Percentiles rank a stretch among this genome's conserved stretches.
These are phyloP conservation scores for Chalaropsis thielavioides DNA, from an alignment of 2,329 filamentous ascomycete genomes.

Conservation along the genomic window DNA sequence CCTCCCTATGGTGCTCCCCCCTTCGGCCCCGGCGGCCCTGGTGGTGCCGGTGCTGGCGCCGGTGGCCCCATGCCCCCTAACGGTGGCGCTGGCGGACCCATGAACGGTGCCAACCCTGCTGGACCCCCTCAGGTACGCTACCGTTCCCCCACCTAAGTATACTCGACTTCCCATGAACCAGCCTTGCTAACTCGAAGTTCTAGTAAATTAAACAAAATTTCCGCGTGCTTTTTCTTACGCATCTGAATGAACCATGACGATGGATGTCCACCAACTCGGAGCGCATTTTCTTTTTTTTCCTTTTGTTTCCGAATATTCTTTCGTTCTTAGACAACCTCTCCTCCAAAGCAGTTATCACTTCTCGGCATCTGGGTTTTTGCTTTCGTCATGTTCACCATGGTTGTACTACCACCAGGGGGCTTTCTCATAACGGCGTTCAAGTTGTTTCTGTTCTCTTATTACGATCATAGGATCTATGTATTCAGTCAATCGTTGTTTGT, in stretches of 20 bases:
- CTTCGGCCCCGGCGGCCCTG: conserved; percentile 32
- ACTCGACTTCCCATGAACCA: not conserved
- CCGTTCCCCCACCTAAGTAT: conserved; percentile 3
- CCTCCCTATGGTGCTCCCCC: conserved; percentile 34
- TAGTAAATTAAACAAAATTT: conserved; percentile 16
- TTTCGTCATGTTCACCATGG: conserved; percentile 18
- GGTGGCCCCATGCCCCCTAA: conserved; percentile 27
- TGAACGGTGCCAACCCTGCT: conserved; percentile 27
- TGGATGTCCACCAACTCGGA: conserved; percentile 14
- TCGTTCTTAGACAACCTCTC: conserved; percentile 9
- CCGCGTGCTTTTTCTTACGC: conserved; percentile 18
- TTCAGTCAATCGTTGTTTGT: conserved; percentile 16
- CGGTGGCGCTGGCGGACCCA: conserved; percentile 26
- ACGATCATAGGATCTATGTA: conserved; percentile 17
- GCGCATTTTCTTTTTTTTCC: conserved; percentile 4
- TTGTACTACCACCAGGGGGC: conserved; percentile 16
- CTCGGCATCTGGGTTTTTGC: conserved; percentile 14
- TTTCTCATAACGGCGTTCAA: conserved; percentile 16
- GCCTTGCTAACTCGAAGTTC: conserved; percentile 9
- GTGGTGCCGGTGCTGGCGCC: conserved; percentile 27
- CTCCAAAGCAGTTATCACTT: conserved; percentile 6
- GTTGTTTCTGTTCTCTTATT: conserved; percentile 17
- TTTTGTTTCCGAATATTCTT: conserved; percentile 10
- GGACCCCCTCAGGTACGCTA: conserved; percentile 29
- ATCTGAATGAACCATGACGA: conserved; percentile 18